A percentile compares a stretch with the other conserved stretches of the same genome.
Conservation (phyloP, 352 stramenopile genomes). For the Phytopythium sindhum region DNA sequence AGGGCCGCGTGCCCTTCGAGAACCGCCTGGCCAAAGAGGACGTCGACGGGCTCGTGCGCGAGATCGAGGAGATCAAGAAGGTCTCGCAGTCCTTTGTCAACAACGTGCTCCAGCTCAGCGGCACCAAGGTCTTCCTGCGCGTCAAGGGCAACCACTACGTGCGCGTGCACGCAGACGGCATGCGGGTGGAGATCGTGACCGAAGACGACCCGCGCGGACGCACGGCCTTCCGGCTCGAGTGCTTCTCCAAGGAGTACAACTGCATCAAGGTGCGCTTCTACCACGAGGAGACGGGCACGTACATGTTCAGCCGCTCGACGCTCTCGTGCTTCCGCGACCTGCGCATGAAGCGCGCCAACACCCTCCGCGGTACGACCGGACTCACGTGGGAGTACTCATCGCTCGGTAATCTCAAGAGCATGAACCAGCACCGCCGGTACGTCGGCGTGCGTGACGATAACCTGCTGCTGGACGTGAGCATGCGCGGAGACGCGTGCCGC, state of each 20-base stretch:
- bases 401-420: slow-evolving; percentile 78
- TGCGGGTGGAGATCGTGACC: slow-evolving; percentile 49
- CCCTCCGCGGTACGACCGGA: slow-evolving; percentile 55
- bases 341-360: slow-evolving; percentile 68
- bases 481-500: slow-evolving; percentile 73
- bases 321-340: slow-evolving; percentile 84
- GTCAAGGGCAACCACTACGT: slow-evolving; percentile 76
- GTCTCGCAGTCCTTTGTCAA: slow-evolving; percentile 63
- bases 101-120: slow-evolving; percentile 63
- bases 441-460: slow-evolving; percentile 70
- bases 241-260: slow-evolving; percentile 81
- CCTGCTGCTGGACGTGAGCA: slow-evolving; percentile 80
- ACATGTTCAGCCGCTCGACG: slow-evolving; percentile 86
- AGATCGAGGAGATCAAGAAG: slow-evolving; percentile 77
- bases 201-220: slow-evolving; percentile 42
- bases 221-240: slow-evolving; percentile 72
- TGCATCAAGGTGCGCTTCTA: slow-evolving; percentile 85
- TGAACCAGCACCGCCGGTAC: slow-evolving; percentile 88
- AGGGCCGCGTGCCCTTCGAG: slow-evolving; percentile 77
- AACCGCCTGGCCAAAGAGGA: slow-evolving; percentile 68
- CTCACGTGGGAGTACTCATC: slow-evolving; percentile 83
- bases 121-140: slow-evolving; percentile 54
- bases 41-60: slow-evolving; percentile 60
- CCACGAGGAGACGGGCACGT: slow-evolving; percentile 53
- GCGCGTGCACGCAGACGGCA: slow-evolving; percentile 35